Conservation (phyloP, 1,284 basidiomycete genomes). For the Rugosomyces carneus region DNA sequence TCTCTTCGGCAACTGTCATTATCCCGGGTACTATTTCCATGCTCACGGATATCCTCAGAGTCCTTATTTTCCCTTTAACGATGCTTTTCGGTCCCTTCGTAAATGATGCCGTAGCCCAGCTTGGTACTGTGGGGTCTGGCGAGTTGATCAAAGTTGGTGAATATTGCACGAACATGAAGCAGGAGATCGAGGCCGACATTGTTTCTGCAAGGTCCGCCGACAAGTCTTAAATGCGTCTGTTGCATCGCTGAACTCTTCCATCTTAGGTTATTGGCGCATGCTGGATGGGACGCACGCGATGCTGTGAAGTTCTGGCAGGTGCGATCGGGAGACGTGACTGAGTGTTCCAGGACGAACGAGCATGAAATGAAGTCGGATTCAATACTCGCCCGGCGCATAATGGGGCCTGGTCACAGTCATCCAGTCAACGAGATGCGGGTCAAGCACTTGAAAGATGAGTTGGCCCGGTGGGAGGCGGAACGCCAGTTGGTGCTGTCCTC, state of each 20-base stretch:
- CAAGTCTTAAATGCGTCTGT: background rate
- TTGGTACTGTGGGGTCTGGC: conserved; percentile 69
- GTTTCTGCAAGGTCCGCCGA: conserved; percentile 65
- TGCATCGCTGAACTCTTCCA: conserved; percentile 5
- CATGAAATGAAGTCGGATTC: conserved; percentile 2
- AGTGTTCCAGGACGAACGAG: conserved; percentile 23
- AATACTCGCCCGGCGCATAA: conserved; percentile 31
- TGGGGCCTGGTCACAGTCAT: conserved; percentile 50
- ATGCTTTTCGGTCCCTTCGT: conserved; percentile 88
- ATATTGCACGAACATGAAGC: conserved; percentile 64
- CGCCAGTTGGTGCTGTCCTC: conserved; percentile 26
- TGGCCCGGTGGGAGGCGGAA: conserved; percentile 60
- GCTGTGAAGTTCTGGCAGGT: conserved; percentile 74
- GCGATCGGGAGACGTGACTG: conserved; percentile 26
- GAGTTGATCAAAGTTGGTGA: conserved; percentile 69
- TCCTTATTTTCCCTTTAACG: conserved; percentile 80
- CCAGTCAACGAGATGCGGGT: conserved; percentile 59
- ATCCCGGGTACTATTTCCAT: conserved; percentile 78
- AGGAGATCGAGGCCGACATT: conserved; percentile 88
- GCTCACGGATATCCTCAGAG: conserved; percentile 65
- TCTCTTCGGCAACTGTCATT: conserved; percentile 77
- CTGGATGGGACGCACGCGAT: conserved; percentile 76
- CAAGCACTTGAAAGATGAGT: conserved; percentile 52
- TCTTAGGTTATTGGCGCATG: conserved; percentile 73
- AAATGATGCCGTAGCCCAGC: conserved; percentile 80